phyloP scores from a whole-genome alignment of 371 early-diverging fungal genomes.

The Rhizomucor miehei region DNA sequence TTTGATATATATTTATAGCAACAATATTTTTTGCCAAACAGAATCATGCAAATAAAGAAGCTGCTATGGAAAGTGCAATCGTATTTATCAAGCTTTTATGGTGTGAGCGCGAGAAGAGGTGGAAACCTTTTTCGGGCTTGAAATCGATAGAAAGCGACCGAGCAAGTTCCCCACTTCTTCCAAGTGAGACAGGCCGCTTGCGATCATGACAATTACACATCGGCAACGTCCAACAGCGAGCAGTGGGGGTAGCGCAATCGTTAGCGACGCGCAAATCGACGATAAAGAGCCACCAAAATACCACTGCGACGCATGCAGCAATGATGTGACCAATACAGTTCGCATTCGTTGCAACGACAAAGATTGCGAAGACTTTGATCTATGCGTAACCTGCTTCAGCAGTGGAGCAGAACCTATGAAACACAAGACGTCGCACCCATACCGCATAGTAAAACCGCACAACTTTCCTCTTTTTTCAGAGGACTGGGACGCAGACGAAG shows the following conservation, averaged over 20 bases:
- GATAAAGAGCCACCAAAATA: slow-evolving; percentile 62
- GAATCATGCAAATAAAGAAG: no score
- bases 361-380: slow-evolving; percentile 91
- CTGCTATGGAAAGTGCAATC: no score
- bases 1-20: no score
- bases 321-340: slow-evolving; percentile 85
- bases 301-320: slow-evolving; percentile 91
- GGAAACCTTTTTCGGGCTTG: no score
- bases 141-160: no score
- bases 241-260: slow-evolving; percentile 18
- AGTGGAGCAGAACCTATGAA: slow-evolving; percentile 79
- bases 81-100: no score
- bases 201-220: slow-evolving; percentile 47
- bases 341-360: slow-evolving; percentile 83
- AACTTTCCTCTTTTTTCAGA: slow-evolving; percentile 83
- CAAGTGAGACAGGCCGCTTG: no score
- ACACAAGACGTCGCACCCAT: slow-evolving; percentile 87
- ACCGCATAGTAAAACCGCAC: slow-evolving; percentile 84
- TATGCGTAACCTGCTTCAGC: slow-evolving; percentile 95
- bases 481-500: slow-evolving; percentile 98
- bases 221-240: slow-evolving; percentile 37
- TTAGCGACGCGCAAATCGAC: slow-evolving; percentile 24
- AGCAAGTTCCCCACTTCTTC: no score
- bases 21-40: no score
- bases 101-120: no score